Evolutionary conservation across 1,139 yeast genomes (phyloP).

Genomic region (Sugiyamaella xylanicola): DNA sequence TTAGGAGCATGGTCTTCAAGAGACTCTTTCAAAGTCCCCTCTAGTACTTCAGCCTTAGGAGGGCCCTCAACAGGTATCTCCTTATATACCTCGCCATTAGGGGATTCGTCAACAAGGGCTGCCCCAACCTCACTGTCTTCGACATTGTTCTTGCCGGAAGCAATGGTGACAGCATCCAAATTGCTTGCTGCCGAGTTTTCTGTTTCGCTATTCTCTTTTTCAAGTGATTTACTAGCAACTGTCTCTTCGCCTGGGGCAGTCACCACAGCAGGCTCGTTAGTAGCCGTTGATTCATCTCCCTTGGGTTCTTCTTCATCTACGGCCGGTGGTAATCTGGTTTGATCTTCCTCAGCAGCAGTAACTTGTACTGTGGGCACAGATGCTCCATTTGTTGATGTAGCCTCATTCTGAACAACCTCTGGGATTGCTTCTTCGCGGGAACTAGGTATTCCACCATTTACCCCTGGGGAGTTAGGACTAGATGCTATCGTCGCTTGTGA

Average conservation of each 20-base stretch:
- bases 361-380: slow-evolving; percentile 16
- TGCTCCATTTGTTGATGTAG: not conserved
- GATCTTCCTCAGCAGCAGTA: slow-evolving; percentile 9
- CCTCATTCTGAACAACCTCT: not conserved
- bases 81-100: slow-evolving; percentile 26
- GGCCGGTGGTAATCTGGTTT: too few species aligned
- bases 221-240: too few species aligned
- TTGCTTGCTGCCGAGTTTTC: too few species aligned
- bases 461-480: slow-evolving; percentile 17
- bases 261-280: too few species aligned
- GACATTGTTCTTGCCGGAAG: too few species aligned
- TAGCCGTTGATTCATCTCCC: too few species aligned
- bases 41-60: slow-evolving; percentile 13
- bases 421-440: slow-evolving; percentile 10
- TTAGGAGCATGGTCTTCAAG: not conserved
- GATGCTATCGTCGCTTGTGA: slow-evolving; percentile 33
- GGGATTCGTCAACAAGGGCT: not conserved
- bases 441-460: not conserved
- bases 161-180: too few species aligned
- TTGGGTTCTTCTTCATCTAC: too few species aligned
- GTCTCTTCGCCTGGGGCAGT: too few species aligned
- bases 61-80: slow-evolving; percentile 23
- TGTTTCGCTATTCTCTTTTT: too few species aligned
- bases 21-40: too few species aligned
- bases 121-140: too few species aligned